A percentile compares a stretch with the other conserved stretches of the same genome.
Conservation (phyloP, 768 basidiomycete species). For the Kwoniella heveanensis region DNA sequence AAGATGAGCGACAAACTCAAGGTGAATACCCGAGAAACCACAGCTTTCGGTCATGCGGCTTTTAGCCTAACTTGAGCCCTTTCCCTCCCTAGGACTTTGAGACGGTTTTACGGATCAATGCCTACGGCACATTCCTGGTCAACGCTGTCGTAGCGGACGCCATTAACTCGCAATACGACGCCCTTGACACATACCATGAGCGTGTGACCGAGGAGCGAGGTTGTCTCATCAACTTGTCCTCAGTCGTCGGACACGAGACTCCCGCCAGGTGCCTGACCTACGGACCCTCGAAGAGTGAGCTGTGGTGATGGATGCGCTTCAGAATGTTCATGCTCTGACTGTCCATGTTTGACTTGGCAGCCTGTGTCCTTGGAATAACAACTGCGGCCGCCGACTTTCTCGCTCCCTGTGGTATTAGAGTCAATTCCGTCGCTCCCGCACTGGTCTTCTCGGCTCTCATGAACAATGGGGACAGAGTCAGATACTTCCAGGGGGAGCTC, state of each 20-base stretch:
- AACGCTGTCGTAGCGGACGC: slow-evolving; percentile 50
- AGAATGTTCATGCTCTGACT: background rate
- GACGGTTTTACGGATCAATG: slow-evolving; percentile 45
- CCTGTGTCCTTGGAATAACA: slow-evolving; percentile 6
- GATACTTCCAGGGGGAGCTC: slow-evolving; percentile 21
- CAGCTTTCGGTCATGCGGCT: slow-evolving; percentile 16
- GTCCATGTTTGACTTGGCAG: background rate
- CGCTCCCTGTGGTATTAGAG: slow-evolving; percentile 48
- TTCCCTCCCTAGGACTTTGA: slow-evolving; percentile 3
- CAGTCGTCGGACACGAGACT: slow-evolving; percentile 34
- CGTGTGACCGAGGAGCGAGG: slow-evolving; percentile 42
- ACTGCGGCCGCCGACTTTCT: slow-evolving; percentile 40
- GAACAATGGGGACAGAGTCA: background rate
- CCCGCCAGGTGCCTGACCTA: slow-evolving; percentile 46
- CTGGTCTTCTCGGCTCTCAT: slow-evolving; percentile 5
- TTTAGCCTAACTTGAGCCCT: slow-evolving; percentile 14
- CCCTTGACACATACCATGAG: slow-evolving; percentile 25
- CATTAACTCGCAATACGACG: slow-evolving; percentile 34
- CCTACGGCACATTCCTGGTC: slow-evolving; percentile 45
- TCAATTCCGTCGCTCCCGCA: slow-evolving; percentile 36
- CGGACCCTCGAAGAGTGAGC: slow-evolving; percentile 45
- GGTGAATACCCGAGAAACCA: slow-evolving; percentile 39
- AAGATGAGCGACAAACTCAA: slow-evolving; percentile 19
- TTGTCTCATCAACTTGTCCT: slow-evolving; percentile 50
- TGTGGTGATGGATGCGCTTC: too few relatives aligned